Evolutionary conservation across 1,284 basidiomycete species (phyloP).

Genomic region (Puccinia triticina): DNA sequence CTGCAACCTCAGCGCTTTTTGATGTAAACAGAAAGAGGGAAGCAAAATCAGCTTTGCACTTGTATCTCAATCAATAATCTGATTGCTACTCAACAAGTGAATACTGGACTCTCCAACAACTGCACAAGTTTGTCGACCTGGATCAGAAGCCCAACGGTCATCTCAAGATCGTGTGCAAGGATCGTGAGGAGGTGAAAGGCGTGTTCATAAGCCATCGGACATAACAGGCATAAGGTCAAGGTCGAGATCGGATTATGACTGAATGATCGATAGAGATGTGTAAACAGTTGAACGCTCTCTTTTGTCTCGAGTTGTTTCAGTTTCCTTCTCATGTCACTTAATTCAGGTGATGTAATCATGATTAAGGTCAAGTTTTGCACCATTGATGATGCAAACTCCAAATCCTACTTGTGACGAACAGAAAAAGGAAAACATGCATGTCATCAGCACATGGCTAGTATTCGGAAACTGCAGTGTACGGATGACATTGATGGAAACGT

Average conservation of each 20-base stretch:
- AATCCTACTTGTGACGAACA: constrained; percentile 66
- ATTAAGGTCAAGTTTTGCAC: constrained; percentile 97
- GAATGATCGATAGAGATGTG: constrained; percentile 92
- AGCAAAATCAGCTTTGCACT: not conserved
- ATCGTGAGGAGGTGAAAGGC: constrained; percentile 95
- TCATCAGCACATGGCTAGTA: not conserved
- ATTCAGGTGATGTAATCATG: constrained; percentile 91
- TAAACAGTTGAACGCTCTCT: constrained; percentile 92
- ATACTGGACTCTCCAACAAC: constrained; percentile 95
- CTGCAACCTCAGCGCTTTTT: constrained; percentile 88
- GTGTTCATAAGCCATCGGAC: constrained; percentile 92
- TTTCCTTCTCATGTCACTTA: constrained; percentile 87
- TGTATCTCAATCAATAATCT: not conserved
- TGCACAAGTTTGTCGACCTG: constrained; percentile 99
- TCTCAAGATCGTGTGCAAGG: constrained; percentile 90
- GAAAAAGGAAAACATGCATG: not conserved
- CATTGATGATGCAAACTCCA: constrained; percentile 95
- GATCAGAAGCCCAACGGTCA: constrained; percentile 89
- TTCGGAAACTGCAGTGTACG: constrained; percentile 1
- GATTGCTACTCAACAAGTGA: constrained; percentile 74
- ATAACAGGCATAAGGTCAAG: constrained; percentile 90
- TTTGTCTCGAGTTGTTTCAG: constrained; percentile 92
- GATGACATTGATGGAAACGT: not conserved
- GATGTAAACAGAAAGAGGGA: not conserved
- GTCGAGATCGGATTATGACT: constrained; percentile 97